phyloP scores from a whole-genome alignment of 331 rosid genomes.

The Phaseolus coccineus region DNA sequence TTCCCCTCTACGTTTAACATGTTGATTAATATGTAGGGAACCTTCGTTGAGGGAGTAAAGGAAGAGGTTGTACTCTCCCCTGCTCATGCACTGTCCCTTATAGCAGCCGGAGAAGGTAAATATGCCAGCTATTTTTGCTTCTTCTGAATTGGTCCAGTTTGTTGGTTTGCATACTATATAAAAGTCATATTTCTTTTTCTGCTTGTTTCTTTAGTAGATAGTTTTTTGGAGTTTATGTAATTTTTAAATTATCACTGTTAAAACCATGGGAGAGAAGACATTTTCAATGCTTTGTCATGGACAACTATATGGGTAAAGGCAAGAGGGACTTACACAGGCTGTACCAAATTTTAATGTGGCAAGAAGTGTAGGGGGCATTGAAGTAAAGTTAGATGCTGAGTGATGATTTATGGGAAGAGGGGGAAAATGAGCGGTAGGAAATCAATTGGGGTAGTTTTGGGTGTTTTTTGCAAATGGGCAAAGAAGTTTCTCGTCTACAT shows the following conservation, averaged over 20 bases:
- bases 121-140: conserved; percentile 22
- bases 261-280: conserved; percentile 17
- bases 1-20: not conserved
- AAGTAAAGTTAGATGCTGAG: not conserved
- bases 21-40: conserved; percentile 71
- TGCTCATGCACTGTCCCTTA: conserved; percentile 97
- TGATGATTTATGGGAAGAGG: not conserved
- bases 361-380: not conserved
- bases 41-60: conserved; percentile 94
- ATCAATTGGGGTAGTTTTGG: not conserved
- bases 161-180: conserved; percentile 16
- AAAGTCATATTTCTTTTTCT: not conserved
- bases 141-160: conserved; percentile 32
- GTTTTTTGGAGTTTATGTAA: conserved; percentile 29
- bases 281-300: conserved; percentile 1
- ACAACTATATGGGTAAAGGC: not conserved
- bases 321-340: not conserved
- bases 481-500: not conserved
- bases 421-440: not conserved
- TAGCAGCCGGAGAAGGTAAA: conserved; percentile 99
- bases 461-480: not conserved
- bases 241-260: conserved; percentile 19
- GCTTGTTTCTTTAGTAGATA: conserved; percentile 27
- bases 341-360: not conserved
- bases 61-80: conserved; percentile 99